Evolutionary conservation across 148 eudicot genomes (phyloP), one percentile per base, ranked within the genome.

Genomic region (Selenicereus undatus): DNA sequence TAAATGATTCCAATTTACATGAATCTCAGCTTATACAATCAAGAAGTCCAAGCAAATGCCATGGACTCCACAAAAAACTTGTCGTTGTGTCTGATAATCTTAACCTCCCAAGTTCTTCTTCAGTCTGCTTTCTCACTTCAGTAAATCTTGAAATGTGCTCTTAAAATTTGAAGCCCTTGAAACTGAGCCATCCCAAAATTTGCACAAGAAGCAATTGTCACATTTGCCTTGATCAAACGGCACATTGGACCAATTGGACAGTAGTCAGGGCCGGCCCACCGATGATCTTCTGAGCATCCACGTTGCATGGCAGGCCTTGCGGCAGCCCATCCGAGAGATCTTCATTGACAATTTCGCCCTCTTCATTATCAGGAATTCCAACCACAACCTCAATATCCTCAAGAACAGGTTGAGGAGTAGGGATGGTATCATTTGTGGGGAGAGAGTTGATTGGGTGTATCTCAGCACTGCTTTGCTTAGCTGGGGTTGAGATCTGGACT

Each of bases 241-340:
- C 87, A 78, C 87, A 85, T 12, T 81, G 79, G 54, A 85, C 82
- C 79, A 85, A 56, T 75, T 74, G 84, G 27, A 81, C 69, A 12
- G 76, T 5, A 27, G 71, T 10, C 10, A 81, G 77, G 76, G 79
- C 14, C 20, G 84, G 82, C 73, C 82, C 84, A 81, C 81, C 45
- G 26, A 52, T 27, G 32, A 81, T 78, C 74, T 75, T 74, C 43
- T 66, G 84, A 2, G 78, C 69, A 3, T 85, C 82, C 79, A 85
- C 81, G 74, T 85, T 78, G 77, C 87, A 85, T 64, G 86, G 42
- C 74, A 48, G 74, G 65, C 71, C 58, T 43, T 66, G 84, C 5
- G 75, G 56, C 36, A 66, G 81, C 79, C 84, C 87, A 70, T 74
- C 16, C 35, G 78, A 78, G 20, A 35, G 35, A 1, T 71, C 68